These are phyloP conservation scores for Hansenula sp. DNA, from an alignment of 1,139 yeast species.

Conservation along the genomic window DNA sequence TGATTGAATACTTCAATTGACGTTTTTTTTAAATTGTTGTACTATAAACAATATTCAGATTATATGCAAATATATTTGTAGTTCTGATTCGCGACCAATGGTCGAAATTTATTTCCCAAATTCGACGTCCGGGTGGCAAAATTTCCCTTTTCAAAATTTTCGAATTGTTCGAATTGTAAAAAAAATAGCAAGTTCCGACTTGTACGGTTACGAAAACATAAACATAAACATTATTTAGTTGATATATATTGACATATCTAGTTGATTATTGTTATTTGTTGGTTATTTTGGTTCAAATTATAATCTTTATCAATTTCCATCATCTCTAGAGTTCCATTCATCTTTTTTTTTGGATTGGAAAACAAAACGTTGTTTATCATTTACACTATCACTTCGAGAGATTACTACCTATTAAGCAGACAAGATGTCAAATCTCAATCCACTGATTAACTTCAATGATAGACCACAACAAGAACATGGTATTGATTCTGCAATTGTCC, in stretches of 20 bases:
- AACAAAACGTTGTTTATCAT: too few species aligned
- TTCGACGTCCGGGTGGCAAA: neutral
- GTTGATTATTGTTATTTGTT: neutral
- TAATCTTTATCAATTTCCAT: too few species aligned
- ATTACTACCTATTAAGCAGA: too few species aligned
- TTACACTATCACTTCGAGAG: too few species aligned
- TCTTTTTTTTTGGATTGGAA: too few species aligned
- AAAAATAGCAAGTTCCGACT: slow-evolving; percentile 1
- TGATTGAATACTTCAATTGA: too few species aligned
- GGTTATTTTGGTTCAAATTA: too few species aligned
- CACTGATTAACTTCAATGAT: slow-evolving; percentile 1
- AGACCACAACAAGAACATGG: slow-evolving; percentile 7
- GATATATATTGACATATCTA: too few species aligned
- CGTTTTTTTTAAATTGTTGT: too few species aligned
- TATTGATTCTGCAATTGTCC: slow-evolving; percentile 12
- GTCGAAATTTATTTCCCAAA: neutral
- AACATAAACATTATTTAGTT: slow-evolving; percentile 2
- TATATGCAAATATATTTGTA: too few species aligned
- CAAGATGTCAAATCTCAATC: neutral
- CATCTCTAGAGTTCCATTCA: too few species aligned
- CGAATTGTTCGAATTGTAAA: neutral
- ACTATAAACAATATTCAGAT: too few species aligned
- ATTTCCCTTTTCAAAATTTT: neutral
- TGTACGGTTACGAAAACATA: slow-evolving; percentile 1
- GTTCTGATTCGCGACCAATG: neutral